Percentiles rank a stretch among this genome's conserved stretches.
Evolutionary conservation across 441 rosid genomes (phyloP).

Genomic region (Corymbia calophylla): DNA sequence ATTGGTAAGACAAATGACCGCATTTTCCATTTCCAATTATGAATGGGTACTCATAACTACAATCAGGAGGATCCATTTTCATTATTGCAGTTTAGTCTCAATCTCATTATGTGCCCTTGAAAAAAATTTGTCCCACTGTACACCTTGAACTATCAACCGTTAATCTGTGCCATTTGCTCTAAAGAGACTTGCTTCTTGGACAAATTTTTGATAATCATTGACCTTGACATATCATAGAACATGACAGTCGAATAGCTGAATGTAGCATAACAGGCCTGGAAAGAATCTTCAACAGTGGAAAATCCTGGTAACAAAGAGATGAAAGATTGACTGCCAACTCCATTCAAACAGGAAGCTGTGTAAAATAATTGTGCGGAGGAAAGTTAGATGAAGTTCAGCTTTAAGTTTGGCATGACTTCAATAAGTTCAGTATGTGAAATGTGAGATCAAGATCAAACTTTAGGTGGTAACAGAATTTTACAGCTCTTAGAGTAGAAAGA

Average conservation of each 20-base stretch:
- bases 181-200: background rate
- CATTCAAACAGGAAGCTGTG: background rate
- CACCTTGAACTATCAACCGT: background rate
- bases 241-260: background rate
- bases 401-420: background rate
- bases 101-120: background rate
- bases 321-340: background rate
- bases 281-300: background rate
- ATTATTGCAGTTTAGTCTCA: background rate
- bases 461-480: background rate
- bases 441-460: background rate
- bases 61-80: background rate
- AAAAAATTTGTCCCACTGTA: background rate
- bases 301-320: background rate
- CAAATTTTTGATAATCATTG: background rate
- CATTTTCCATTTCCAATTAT: background rate
- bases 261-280: background rate
- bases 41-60: background rate
- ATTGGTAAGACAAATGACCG: background rate
- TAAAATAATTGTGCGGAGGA: background rate
- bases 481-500: background rate
- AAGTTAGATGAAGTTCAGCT: background rate
- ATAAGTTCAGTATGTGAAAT: background rate
- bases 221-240: background rate
- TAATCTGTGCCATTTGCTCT: background rate